Evolutionary conservation across 148 eudicot species (phyloP).

Genomic region (Silene uniflora): DNA sequence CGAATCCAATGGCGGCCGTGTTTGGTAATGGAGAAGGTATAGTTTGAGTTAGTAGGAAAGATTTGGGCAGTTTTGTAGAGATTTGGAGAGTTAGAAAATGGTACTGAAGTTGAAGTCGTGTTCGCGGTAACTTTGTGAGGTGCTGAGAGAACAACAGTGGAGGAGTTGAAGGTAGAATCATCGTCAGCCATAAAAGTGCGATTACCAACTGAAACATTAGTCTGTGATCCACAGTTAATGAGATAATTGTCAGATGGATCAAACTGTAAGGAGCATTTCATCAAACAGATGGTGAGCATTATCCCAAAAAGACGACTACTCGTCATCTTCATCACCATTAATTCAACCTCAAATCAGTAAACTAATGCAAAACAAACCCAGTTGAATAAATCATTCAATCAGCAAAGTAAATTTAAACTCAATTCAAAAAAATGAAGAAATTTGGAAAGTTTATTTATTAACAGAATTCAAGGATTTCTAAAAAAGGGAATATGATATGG

Average conservation of each 20-base stretch:
- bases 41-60: conserved; percentile 35
- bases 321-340: neutral
- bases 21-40: conserved; percentile 41
- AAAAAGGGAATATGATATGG: neutral
- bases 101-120: conserved; percentile 20
- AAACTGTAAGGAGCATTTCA: conserved; percentile 33
- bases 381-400: neutral
- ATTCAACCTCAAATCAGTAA: conserved; percentile 14
- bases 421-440: neutral
- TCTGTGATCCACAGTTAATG: conserved; percentile 52
- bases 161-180: conserved; percentile 26
- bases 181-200: conserved; percentile 36
- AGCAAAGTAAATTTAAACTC: neutral
- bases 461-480: neutral
- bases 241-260: conserved; percentile 47
- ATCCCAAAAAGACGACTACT: conserved; percentile 23
- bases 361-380: conserved; percentile 5
- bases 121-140: conserved; percentile 29
- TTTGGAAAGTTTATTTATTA: neutral
- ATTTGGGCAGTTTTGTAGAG: conserved; percentile 47
- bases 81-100: conserved; percentile 13
- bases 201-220: conserved; percentile 34
- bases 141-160: conserved; percentile 37
- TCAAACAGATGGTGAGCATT: conserved; percentile 36
- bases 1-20: conserved; percentile 54